phyloP scores from a whole-genome alignment of 1,284 basidiomycete genomes.

The Spongiforma sp. region DNA sequence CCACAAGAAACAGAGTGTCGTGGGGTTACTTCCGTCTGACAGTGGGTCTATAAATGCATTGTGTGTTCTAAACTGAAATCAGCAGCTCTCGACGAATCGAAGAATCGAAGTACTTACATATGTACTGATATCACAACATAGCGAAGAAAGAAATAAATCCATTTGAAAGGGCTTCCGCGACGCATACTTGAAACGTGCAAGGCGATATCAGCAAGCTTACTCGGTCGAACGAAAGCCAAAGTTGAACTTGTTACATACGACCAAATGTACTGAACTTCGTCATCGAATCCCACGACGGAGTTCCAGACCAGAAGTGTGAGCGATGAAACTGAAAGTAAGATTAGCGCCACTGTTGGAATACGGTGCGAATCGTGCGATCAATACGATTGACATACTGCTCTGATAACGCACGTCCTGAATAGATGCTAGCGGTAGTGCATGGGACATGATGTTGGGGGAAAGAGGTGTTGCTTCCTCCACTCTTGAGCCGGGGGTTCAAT shows the following conservation, averaged over 20 bases:
- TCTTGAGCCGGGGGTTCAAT: too few species aligned
- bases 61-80: slow-evolving; percentile 18
- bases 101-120: slow-evolving; percentile 13
- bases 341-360: slow-evolving; percentile 5
- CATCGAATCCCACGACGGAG: slow-evolving; percentile 14
- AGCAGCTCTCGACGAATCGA: neutral
- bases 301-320: slow-evolving; percentile 26
- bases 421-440: slow-evolving; percentile 12
- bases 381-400: slow-evolving; percentile 22
- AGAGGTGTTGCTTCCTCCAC: too few species aligned
- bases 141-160: slow-evolving; percentile 28
- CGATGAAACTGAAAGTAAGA: slow-evolving; percentile 10
- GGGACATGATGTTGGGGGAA: neutral
- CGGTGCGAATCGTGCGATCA: neutral
- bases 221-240: too few species aligned
- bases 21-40: slow-evolving; percentile 18
- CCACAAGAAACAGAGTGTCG: slow-evolving; percentile 21
- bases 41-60: slow-evolving; percentile 13
- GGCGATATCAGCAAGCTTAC: too few species aligned
- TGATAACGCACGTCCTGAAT: slow-evolving; percentile 20
- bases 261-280: slow-evolving; percentile 29
- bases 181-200: too few species aligned
- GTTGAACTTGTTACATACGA: slow-evolving; percentile 16
- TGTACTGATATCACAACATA: slow-evolving; percentile 22
- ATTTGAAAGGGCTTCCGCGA: slow-evolving; percentile 23